Base-by-base conservation (phyloP, 228 moss, liverwort and hornwort species). In the Sphagnum magellanicum region DNA sequence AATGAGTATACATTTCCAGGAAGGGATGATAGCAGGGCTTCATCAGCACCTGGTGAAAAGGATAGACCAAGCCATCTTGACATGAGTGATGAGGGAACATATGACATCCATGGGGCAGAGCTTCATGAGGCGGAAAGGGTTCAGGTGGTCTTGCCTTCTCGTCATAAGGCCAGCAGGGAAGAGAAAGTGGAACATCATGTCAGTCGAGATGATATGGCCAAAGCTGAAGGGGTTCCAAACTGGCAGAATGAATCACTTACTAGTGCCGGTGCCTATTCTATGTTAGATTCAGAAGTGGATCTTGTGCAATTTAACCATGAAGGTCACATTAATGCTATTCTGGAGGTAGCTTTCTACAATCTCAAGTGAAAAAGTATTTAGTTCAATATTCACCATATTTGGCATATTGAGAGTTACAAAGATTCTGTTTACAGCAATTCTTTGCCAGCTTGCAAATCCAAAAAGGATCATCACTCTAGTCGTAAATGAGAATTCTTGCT, bases 291-390 rank as follows among this genome's bases (percentile, higher is more conserved):
- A 68, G 97, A 93, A 78, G 77, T 86, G 69, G 89, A 88, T 75
- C 73, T 87, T 70, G 72, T 83, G 59, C 87, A 87, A 61, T 91
- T 84, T 73, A 90, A 87, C 53, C 90, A 91, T 70, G 93, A 98
- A 76, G 97, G 97, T 67, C 93, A 98, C 78, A 98, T 98, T 66
- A 98, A 93, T 78, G 97, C 93, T 50, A 98, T 98, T 67, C 90
- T 98, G 16, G 97, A 98, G 93, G 97, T 93, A 72, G 32, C 32
- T 32, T 32, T 32, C 32, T 32, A 32, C 32, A 32, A 32, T 32
- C 32, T 32, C 32, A 32, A 32, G 32, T 32, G 32, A 32, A 32
- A 32, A 32, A 32, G 32, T 32, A 32, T 3, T 32, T 32, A 32
- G 32, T 32, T 32, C 32, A 32, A 32, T 32, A 32, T 32, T 32